A percentile compares a stretch with the other conserved stretches of the same genome.
These are phyloP conservation scores for Orbilia blumenaviensis DNA, from an alignment of 2,329 filamentous ascomycete species.

Conservation along the genomic window DNA sequence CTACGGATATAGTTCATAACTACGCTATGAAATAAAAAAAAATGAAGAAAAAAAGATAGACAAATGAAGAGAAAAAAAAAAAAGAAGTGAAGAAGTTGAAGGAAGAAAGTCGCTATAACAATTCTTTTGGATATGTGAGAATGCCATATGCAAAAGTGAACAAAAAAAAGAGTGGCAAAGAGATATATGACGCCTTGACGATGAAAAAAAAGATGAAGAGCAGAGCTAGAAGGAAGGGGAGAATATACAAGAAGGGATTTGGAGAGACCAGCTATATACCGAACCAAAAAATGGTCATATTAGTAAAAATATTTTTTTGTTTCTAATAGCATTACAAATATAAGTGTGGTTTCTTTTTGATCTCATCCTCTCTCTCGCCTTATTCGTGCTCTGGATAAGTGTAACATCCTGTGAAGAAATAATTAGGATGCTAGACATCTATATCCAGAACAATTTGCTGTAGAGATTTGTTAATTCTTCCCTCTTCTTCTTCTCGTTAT, in stretches of 20 bases:
- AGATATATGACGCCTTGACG: constrained; percentile 34
- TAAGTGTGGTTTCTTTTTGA: not conserved
- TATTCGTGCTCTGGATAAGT: not conserved
- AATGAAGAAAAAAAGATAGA: constrained; percentile 7
- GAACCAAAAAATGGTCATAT: not conserved
- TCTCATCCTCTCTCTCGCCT: too few species aligned
- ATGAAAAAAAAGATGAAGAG: constrained; percentile 1
- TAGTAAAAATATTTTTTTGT: constrained; percentile 5
- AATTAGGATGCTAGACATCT: not conserved
- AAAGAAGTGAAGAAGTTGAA: constrained; percentile 6
- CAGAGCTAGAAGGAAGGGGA: not conserved
- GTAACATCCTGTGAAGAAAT: not conserved
- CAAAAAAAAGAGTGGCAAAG: not conserved
- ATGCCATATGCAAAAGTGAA: constrained; percentile 16
- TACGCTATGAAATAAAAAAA: constrained; percentile 30
- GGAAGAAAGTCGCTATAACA: constrained; percentile 38
- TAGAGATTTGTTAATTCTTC: not conserved
- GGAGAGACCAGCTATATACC: not conserved
- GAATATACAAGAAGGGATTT: constrained; percentile 24
- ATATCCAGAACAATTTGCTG: not conserved
- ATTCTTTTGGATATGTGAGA: constrained; percentile 39
- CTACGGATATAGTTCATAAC: constrained; percentile 41
- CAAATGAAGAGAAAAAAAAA: constrained; percentile 14
- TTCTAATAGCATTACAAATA: constrained; percentile 19
- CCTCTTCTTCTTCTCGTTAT: constrained; percentile 6